These are phyloP conservation scores for Paecilomyces formosus DNA, from an alignment of 2,329 filamentous ascomycete genomes.

Conservation along the genomic window DNA sequence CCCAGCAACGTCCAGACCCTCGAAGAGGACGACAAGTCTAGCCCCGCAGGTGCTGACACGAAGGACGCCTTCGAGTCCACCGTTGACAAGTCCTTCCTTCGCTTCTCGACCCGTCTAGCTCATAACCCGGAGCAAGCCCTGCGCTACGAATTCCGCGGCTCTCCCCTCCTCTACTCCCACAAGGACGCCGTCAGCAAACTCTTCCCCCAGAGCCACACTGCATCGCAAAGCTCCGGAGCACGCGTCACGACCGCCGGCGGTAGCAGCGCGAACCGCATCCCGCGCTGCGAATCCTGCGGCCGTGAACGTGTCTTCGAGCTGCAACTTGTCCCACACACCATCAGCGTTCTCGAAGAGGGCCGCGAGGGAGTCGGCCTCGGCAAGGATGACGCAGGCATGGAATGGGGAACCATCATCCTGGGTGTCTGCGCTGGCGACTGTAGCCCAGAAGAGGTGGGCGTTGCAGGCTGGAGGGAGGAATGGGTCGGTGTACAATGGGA, in stretches of 20 bases:
- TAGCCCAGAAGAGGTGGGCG: slow-evolving; percentile 52
- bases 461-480: slow-evolving; percentile 79
- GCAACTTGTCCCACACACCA: slow-evolving; percentile 85
- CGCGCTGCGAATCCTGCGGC: slow-evolving; percentile 70
- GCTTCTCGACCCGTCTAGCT: slow-evolving; percentile 67
- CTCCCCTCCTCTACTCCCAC: slow-evolving; percentile 73
- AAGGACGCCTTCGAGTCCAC: slow-evolving; percentile 69
- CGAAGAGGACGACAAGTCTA: slow-evolving; percentile 24
- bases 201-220: slow-evolving; percentile 33
- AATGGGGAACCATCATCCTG: slow-evolving; percentile 91
- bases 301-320: slow-evolving; percentile 75
- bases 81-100: slow-evolving; percentile 70
- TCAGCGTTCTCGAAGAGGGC: slow-evolving; percentile 73
- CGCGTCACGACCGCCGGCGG: background rate
- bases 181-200: slow-evolving; percentile 64
- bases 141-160: slow-evolving; percentile 68
- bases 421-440: slow-evolving; percentile 81
- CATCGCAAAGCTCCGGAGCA: slow-evolving; percentile 7
- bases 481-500: slow-evolving; percentile 99
- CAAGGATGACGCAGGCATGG: slow-evolving; percentile 69
- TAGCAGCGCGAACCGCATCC: slow-evolving; percentile 46
- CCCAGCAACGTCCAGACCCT: slow-evolving; percentile 39
- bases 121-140: slow-evolving; percentile 80
- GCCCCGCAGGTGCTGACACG: slow-evolving; percentile 33
- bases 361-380: slow-evolving; percentile 55